These are phyloP conservation scores for Aureobasidium leucospermi DNA, from an alignment of 2,329 filamentous ascomycete genomes.

Conservation along the genomic window DNA sequence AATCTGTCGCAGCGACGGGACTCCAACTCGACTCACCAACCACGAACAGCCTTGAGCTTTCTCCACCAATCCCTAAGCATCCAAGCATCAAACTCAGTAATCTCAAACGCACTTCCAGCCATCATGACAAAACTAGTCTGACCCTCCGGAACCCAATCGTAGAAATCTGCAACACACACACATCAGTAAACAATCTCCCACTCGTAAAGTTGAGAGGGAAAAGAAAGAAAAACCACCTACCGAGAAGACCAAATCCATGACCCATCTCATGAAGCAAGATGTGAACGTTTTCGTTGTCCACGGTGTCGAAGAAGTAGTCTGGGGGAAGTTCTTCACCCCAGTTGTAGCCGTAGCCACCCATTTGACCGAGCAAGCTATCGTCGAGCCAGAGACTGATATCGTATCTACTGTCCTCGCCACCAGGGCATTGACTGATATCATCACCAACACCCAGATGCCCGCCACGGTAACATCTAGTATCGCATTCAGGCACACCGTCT, in stretches of 20 bases:
- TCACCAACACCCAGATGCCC: slow-evolving; percentile 34
- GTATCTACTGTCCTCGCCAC: slow-evolving; percentile 35
- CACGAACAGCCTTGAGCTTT: slow-evolving; percentile 23
- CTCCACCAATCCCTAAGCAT: slow-evolving; percentile 44
- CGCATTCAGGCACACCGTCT: slow-evolving; percentile 37
- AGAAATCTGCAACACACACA: slow-evolving; percentile 27
- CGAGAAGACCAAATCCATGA: slow-evolving; percentile 39
- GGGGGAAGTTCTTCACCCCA: slow-evolving; percentile 41
- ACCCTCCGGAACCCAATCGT: slow-evolving; percentile 39
- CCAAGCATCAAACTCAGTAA: slow-evolving; percentile 46
- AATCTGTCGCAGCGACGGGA: too few species aligned
- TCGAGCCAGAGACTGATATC: slow-evolving; percentile 44
- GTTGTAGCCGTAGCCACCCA: slow-evolving; percentile 40
- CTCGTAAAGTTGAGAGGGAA: too few species aligned
- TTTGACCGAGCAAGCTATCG: slow-evolving; percentile 29
- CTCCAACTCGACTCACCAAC: background rate
- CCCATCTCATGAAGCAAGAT: slow-evolving; percentile 43
- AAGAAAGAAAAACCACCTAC: slow-evolving; percentile 1
- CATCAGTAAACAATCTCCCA: too few species aligned
- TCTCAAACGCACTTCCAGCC: slow-evolving; percentile 34
- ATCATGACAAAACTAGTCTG: slow-evolving; percentile 40
- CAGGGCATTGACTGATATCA: slow-evolving; percentile 36
- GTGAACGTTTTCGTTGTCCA: slow-evolving; percentile 34
- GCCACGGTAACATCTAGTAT: slow-evolving; percentile 36
- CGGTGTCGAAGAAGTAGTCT: slow-evolving; percentile 37